Percentiles rank a stretch among this genome's conserved stretches.
Conservation (phyloP, 2,329 filamentous ascomycete species). For the Stachybotrys elegans region DNA sequence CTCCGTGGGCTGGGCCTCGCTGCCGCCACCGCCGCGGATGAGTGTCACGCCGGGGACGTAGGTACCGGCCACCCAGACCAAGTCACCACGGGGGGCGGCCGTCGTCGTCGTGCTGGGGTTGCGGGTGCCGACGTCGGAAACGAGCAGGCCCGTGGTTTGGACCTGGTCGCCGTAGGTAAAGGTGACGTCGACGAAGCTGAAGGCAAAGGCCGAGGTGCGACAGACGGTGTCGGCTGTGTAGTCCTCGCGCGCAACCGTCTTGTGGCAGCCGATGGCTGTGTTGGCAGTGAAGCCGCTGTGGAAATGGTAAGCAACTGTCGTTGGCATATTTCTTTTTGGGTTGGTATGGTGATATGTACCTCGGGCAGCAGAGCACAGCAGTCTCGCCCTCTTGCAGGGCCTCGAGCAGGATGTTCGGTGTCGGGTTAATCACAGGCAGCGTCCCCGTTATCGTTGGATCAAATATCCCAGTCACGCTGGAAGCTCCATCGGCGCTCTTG, state of each 20-base stretch:
- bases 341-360: background rate
- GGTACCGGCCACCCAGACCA: background rate
- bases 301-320: background rate
- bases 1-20: background rate
- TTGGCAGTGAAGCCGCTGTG: conserved; percentile 1
- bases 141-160: background rate
- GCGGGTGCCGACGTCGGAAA: background rate
- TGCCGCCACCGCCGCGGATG: background rate
- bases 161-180: conserved; percentile 2
- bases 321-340: background rate
- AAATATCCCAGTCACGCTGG: background rate
- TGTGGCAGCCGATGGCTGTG: conserved; percentile 2
- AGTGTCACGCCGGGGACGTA: conserved; percentile 1
- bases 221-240: conserved; percentile 1
- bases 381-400: background rate
- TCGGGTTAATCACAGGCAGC: background rate
- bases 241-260: background rate
- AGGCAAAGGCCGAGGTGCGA: background rate
- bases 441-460: background rate
- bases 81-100: background rate
- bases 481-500: background rate
- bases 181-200: background rate
- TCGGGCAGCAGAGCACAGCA: conserved; percentile 2
- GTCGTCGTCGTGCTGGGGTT: background rate
- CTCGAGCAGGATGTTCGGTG: conserved; percentile 1